Base-by-base conservation (phyloP, 2,329 filamentous ascomycete species). In the Thermomyces lanuginosus region DNA sequence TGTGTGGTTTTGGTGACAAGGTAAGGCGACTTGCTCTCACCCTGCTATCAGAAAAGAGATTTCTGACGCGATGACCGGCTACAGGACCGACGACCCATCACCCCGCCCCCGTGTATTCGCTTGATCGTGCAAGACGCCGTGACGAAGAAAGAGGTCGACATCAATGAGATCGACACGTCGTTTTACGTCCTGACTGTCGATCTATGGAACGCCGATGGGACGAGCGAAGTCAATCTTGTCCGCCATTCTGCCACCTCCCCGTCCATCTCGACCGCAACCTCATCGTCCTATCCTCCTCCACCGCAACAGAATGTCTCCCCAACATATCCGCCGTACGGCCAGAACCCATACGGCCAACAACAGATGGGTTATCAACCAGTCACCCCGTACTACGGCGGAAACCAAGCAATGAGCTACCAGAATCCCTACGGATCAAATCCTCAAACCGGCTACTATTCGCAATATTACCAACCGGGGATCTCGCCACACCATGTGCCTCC, bases 1-100 rank as follows among this genome's bases (percentile, higher is more conserved):
- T 95, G 89, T 98, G 89, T 59, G 89, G 89, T 5, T 98, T 95
- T 58, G 89, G 89, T 36, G 89, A 98, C 61, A 98, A 95, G 68
- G 81, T 89, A 57, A 30, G 59, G 42, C 21, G 4, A 20, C 29
- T 26, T 11, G 26, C 15, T 8, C 6, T 15, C 12, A 21, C 22
- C 8, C 16, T 3, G 20, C 7, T 17, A 8, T 15, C 8, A n/a
- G 24, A 4, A 5, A 18, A 17, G 24, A 13, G 6, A 8, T 24
- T 5, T 22, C n/a, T 1, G 3, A 16, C 28, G 21, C 12, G 18
- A 30, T 38, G 11, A 38, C 31, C 30, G 8, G 17, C 20, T 32
- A 37, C 33, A 92, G 79, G 89, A 98, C 53, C 79, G 89, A 38
- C 70, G 89, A 37, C 89, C 89, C 14, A 93, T 98, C 42, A 95